Conservation (phyloP, 1,284 basidiomycete species). For the Hypsizygus ulmarius region DNA sequence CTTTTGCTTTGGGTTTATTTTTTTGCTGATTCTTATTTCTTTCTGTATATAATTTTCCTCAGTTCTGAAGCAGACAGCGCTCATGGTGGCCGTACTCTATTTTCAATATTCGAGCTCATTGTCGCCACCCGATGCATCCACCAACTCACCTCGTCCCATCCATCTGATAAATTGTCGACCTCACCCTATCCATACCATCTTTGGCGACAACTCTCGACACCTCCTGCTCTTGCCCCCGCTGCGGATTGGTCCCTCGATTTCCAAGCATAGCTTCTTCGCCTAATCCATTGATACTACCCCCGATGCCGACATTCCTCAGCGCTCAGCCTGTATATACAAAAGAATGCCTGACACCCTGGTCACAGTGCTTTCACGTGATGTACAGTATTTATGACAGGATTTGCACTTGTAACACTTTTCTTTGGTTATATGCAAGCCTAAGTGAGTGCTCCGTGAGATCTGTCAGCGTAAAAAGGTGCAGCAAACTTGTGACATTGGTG, state of each 20-base stretch:
- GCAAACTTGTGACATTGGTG: too few species aligned
- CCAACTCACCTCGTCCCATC: slow-evolving; percentile 2
- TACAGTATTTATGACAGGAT: slow-evolving; percentile 3
- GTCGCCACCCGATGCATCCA: slow-evolving; percentile 3
- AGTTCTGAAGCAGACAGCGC: slow-evolving; percentile 5
- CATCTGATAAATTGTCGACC: slow-evolving; percentile 6
- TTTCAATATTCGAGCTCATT: background rate
- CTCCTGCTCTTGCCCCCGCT: slow-evolving; percentile 7
- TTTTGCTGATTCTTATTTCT: slow-evolving; percentile 16
- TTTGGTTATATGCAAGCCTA: too few species aligned
- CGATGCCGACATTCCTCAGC: too few species aligned
- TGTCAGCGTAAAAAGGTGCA: too few species aligned
- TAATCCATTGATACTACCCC: background rate
- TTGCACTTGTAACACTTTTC: slow-evolving; percentile 3
- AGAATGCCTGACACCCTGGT: slow-evolving; percentile 13
- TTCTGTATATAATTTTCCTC: slow-evolving; percentile 10
- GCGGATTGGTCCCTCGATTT: slow-evolving; percentile 3
- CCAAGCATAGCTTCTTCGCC: background rate
- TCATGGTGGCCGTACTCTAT: slow-evolving; percentile 3
- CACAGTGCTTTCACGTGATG: slow-evolving; percentile 8
- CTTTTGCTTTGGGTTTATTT: slow-evolving; percentile 13
- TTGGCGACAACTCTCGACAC: slow-evolving; percentile 16
- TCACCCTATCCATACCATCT: slow-evolving; percentile 16
- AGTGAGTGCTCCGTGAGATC: too few species aligned
- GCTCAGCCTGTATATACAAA: slow-evolving; percentile 16